These are phyloP conservation scores for Fusarium verrucosum DNA, from an alignment of 2,329 filamentous ascomycete genomes.

Conservation along the genomic window DNA sequence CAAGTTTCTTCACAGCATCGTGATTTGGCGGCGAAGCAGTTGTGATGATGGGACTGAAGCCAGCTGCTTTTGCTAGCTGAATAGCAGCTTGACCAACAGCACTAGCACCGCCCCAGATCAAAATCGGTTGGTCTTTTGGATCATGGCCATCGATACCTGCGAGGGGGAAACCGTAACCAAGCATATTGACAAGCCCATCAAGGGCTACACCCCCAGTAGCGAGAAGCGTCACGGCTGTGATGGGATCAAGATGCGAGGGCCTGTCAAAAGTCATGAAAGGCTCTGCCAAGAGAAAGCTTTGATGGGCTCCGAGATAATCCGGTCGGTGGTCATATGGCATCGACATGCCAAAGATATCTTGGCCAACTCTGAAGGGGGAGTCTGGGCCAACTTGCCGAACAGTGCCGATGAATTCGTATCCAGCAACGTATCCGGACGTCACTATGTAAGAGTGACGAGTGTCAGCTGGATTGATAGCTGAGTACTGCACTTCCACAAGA, in stretches of 20 bases:
- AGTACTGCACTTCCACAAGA: slow-evolving; percentile 26
- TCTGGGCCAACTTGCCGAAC: not conserved
- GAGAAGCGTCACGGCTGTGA: not conserved
- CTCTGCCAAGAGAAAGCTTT: slow-evolving; percentile 21
- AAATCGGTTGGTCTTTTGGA: not conserved
- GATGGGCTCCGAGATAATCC: slow-evolving; percentile 19
- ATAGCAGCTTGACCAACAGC: slow-evolving; percentile 13
- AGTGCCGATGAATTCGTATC: slow-evolving; percentile 19
- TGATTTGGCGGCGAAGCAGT: slow-evolving; percentile 21
- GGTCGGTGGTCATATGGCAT: slow-evolving; percentile 12
- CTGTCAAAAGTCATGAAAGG: not conserved
- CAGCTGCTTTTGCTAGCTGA: slow-evolving; percentile 15
- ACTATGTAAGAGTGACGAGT: slow-evolving; percentile 21
- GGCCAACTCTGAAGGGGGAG: slow-evolving; percentile 1
- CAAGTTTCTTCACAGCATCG: not conserved
- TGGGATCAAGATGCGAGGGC: not conserved
- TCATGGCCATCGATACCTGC: not conserved
- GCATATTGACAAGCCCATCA: slow-evolving; percentile 4
- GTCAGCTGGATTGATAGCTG: slow-evolving; percentile 27
- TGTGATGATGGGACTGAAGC: slow-evolving; percentile 4
- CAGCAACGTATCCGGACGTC: slow-evolving; percentile 8
- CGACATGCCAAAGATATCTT: slow-evolving; percentile 20
- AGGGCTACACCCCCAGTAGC: not conserved
- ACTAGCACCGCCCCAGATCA: slow-evolving; percentile 16
- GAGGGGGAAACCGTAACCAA: not conserved